A percentile compares a stretch with the other conserved stretches of the same genome.
phyloP scores from a whole-genome alignment of 345 rosid species.

The Ceriops tagal region DNA sequence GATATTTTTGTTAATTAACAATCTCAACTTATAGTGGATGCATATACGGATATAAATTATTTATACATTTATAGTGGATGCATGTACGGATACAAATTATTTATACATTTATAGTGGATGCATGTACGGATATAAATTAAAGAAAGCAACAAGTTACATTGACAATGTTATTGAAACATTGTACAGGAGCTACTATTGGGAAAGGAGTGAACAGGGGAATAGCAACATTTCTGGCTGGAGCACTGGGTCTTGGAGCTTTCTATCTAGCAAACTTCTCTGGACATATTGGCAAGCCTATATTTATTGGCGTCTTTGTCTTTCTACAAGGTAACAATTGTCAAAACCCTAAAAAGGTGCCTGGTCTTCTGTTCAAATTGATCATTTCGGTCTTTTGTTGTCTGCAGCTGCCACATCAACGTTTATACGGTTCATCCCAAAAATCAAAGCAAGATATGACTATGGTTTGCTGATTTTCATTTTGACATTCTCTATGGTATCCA shows the following conservation, averaged over 20 bases:
- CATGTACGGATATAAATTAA: too few species aligned
- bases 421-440: slow-evolving; percentile 60
- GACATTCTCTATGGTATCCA: slow-evolving; percentile 67
- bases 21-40: too few species aligned
- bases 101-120: too few species aligned
- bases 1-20: too few species aligned
- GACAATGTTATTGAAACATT: background rate
- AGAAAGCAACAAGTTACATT: background rate
- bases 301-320: slow-evolving; percentile 6
- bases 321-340: slow-evolving; percentile 3
- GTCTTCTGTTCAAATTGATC: background rate
- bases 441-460: slow-evolving; percentile 74
- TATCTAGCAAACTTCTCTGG: slow-evolving; percentile 13
- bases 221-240: slow-evolving; percentile 19
- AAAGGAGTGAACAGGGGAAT: slow-evolving; percentile 20
- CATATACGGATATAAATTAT: too few species aligned
- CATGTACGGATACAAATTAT: too few species aligned
- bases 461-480: slow-evolving; percentile 56
- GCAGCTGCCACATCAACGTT: slow-evolving; percentile 64
- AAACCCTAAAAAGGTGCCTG: too few species aligned
- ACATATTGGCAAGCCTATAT: slow-evolving; percentile 13
- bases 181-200: slow-evolving; percentile 22
- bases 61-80: too few species aligned
- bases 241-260: slow-evolving; percentile 17
- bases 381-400: background rate